Percentiles rank a stretch among this genome's conserved stretches.
Conservation (phyloP, 176 grass and related monocot genomes). For the Bolboschoenus planiculmis region DNA sequence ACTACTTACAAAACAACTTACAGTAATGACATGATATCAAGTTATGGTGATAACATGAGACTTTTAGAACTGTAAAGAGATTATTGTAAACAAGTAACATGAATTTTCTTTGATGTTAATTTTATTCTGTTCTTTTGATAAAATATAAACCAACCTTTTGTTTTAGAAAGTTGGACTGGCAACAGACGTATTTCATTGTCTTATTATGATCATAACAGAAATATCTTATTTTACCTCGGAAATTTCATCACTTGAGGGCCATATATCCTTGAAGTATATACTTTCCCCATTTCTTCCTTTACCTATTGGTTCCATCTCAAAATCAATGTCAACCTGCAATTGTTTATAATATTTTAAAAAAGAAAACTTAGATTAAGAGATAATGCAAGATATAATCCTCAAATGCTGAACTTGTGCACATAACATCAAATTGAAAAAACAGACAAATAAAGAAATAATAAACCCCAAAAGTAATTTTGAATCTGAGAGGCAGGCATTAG, state of each 20-base stretch:
- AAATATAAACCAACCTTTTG: neutral
- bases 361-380: neutral
- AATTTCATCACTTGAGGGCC: constrained; percentile 35
- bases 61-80: neutral
- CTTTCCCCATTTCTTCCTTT: constrained; percentile 13
- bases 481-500: neutral
- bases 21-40: neutral
- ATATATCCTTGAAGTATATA: constrained; percentile 32
- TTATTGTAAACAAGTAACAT: neutral
- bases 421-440: neutral
- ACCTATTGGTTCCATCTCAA: constrained; percentile 31
- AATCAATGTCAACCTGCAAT: constrained; percentile 37
- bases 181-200: neutral
- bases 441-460: neutral
- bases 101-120: neutral
- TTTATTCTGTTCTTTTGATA: neutral
- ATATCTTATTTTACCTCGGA: constrained; percentile 14
- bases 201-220: neutral
- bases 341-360: neutral
- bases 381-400: neutral
- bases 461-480: neutral
- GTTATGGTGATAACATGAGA: neutral
- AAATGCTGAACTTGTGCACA: neutral
- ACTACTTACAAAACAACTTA: neutral
- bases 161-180: neutral